phyloP scores from a whole-genome alignment of 768 basidiomycete genomes.

The Epithele typhae region DNA sequence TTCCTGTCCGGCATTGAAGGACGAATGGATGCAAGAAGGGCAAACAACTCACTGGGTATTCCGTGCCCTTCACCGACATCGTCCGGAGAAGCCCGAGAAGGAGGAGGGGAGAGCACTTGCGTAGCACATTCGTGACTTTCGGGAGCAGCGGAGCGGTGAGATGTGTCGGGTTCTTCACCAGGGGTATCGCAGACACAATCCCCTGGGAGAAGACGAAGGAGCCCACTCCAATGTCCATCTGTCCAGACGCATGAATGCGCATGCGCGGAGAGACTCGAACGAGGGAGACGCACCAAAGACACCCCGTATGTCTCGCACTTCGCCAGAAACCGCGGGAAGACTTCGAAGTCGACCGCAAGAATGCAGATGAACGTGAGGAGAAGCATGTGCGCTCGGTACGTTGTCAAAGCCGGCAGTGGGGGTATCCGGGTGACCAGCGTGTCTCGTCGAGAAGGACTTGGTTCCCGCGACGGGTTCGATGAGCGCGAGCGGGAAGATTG shows the following conservation, averaged over 20 bases:
- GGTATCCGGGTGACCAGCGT: slow-evolving; percentile 13
- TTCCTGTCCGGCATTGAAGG: slow-evolving; percentile 47
- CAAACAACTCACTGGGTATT: slow-evolving; percentile 76
- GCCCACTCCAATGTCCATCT: slow-evolving; percentile 99
- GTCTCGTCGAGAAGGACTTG: neutral
- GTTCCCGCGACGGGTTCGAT: slow-evolving; percentile 1
- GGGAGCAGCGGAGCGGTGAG: slow-evolving; percentile 43
- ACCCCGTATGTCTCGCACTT: slow-evolving; percentile 96
- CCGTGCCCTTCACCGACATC: slow-evolving; percentile 83
- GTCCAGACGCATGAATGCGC: too few species aligned
- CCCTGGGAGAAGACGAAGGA: slow-evolving; percentile 98
- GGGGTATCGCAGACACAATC: slow-evolving; percentile 79
- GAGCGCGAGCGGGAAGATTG: slow-evolving; percentile 8
- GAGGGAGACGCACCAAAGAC: slow-evolving; percentile 62
- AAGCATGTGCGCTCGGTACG: slow-evolving; percentile 94
- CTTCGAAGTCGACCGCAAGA: slow-evolving; percentile 91
- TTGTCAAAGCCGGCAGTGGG: slow-evolving; percentile 74
- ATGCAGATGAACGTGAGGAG: slow-evolving; percentile 87
- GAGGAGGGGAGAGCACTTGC: slow-evolving; percentile 64
- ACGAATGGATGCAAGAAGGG: neutral
- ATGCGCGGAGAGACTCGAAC: too few species aligned
- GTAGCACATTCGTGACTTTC: slow-evolving; percentile 48
- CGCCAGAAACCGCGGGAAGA: slow-evolving; percentile 83
- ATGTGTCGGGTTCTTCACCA: slow-evolving; percentile 59
- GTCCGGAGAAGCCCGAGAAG: slow-evolving; percentile 74